Base-by-base conservation (phyloP, 148 eudicot genomes). In the Silene conica region DNA sequence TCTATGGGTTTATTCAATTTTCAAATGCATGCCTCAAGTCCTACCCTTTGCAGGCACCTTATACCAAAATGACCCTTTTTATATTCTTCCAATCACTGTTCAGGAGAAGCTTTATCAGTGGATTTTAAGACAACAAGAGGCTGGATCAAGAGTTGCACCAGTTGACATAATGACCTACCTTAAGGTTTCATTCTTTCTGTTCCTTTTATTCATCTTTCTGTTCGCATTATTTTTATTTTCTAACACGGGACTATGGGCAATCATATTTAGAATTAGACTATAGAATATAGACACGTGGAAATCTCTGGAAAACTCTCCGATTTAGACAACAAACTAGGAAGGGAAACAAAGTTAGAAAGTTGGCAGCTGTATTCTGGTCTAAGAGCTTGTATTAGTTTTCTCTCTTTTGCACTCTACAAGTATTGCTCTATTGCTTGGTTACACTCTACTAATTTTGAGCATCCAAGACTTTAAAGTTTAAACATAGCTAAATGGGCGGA, bases 81-180 rank as follows among this genome's bases (percentile, higher is more conserved):
- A 38, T 48, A 21, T 55, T n/a, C 26, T 15, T 64, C 21, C 67
- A 14, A 57, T 74, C 45, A 71, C 50, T 38, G 48, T 75, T 76
- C 81, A 92, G 98, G 98, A 90, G 81, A 92, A 92, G 79, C 88
- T 92, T 28, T 87, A 87, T 78, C 91, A 87, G 12, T 92, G 93
- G 93, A 87, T 89, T 79, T 81, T 85, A 82, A 87, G 91, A 76
- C 96, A 92, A 63, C 87, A 90, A 79, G 93, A 90, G 79, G 87
- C 82, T 63, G 98, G 98, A 74, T 78, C 83, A 12, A 86, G 92
- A 86, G 91, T 92, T 72, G 80, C 88, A 18, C 77, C 91, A 19
- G 78, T 66, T 28, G 98, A 90, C 81, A 86, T 92, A 82, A 65
- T 88, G 54, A 79, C 79, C 41, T 85, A 89, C 77, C 71, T 92